These are phyloP conservation scores for Eucalyptus caleyi DNA, from an alignment of 345 rosid species.

Conservation along the genomic window DNA sequence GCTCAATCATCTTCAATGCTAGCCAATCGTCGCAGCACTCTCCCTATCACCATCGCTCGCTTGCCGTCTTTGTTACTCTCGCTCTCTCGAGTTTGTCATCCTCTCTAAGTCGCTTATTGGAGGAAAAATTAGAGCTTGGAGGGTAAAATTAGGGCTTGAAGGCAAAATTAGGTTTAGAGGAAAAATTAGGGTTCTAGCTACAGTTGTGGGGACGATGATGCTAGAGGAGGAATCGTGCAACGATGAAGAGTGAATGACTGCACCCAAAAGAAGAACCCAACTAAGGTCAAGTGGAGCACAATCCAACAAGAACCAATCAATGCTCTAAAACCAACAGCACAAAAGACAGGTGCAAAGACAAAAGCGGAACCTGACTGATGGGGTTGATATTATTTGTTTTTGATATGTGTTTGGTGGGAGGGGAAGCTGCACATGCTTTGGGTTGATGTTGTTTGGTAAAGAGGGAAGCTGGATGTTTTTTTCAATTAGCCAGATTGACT, in stretches of 20 bases:
- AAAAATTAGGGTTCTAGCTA: neutral
- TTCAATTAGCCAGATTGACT: neutral
- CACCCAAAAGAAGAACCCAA: neutral
- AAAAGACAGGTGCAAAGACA: neutral
- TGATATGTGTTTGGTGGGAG: neutral
- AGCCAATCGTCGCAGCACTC: neutral
- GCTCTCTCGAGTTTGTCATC: neutral
- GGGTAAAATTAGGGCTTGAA: neutral
- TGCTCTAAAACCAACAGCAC: neutral
- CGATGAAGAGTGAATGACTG: neutral
- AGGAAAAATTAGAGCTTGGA: neutral
- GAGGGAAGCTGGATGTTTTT: neutral
- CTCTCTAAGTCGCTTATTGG: neutral
- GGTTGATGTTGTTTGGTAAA: neutral
- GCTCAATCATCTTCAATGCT: neutral
- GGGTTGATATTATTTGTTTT: neutral
- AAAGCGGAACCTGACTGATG: neutral
- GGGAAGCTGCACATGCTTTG: neutral
- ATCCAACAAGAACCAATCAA: neutral
- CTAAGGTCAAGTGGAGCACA: neutral
- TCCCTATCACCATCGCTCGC: fast-evolving
- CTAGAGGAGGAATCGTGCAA: neutral
- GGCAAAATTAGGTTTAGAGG: neutral
- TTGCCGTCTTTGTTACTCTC: too few relatives aligned
- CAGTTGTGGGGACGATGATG: fast-evolving